Evolutionary conservation across 2,329 filamentous ascomycete genomes (phyloP), one percentile per base, ranked within the genome.

Genomic region (Mycosphaerelloides madeirae): DNA sequence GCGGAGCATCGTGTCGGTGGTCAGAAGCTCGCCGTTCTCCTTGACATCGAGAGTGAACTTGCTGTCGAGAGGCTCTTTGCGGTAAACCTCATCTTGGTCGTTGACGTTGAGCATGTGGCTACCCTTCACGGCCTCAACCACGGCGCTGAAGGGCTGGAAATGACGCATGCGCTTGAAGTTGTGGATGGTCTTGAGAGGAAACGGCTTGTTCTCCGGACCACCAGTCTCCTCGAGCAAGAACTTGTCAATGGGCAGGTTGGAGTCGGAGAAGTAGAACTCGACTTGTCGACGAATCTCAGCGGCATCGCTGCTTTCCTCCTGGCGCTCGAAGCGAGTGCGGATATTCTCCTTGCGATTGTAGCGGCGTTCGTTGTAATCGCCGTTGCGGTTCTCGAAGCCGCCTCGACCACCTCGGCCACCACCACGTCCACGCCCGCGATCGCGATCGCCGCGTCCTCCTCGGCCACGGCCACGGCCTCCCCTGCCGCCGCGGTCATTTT

Each of bases 141-240:
- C 79, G 44, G 85, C 84, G 44, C 79, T 81, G 72, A 89, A 90
- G 32, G 88, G 87, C 70, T 93, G 83, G 79, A 97, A 98, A 60
- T 84, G 85, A 56, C 82, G 84, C 94, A 98, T 98, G 66, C 94
- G 89, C 72, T 90, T 91, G 78, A 98, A 98, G 40, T 74, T 82
- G 75, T 83, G 81, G 55, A 98, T 81, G 50, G 83, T 78, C 61
- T 83, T 82, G 56, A 98, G 75, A 16, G 83, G 74, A 29, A 98
- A 83, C 33, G 90, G 78, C 66, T 85, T 84, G 75, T 96, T 95
- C 60, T 84, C 77, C 53, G 79, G 74, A 45, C 91, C 91, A 31
- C 83, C 84, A 43, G 87, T 85, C 60, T 83, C 76, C 52, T 81
- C 76, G 73, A 89, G 86, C 57, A 98, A 78, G 72, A 87, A 95